Base-by-base conservation (phyloP, 208 protist genomes). In the Crithidia bombi region DNA sequence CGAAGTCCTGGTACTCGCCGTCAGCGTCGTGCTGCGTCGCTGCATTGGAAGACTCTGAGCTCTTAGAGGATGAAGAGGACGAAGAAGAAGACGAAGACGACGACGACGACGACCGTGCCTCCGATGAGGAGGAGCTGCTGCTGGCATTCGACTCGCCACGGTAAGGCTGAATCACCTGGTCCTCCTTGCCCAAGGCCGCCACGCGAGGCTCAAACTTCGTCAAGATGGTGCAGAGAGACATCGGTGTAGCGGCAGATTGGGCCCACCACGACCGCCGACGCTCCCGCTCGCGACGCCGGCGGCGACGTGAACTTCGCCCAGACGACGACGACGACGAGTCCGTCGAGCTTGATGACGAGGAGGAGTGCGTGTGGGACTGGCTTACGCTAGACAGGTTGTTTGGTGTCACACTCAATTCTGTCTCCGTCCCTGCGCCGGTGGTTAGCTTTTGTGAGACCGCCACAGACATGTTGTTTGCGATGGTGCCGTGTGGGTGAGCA, bases 131-230 rank as follows among this genome's bases (percentile, higher is more conserved):
- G 30, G 35, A 33, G 61, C 50, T 71, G 62, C 57, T 69, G 58
- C 54, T 74, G 33, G 66, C 63, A 43, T 67, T 73, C 21, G 75
- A 78, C 61, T 93, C 85, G 28, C 88, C 88, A 3, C 76, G 68
- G 65, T 86, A 93, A 7, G 88, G 88, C 67, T 88, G 81, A 17
- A 93, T 78, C 6, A 93, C 85, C 58, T 88, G 88, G 28, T 91
- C 77, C 57, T 90, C 80, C 77, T 86, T 73, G 78, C 85, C 86
- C 43, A 82, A 64, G 4, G 77, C 68, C 17, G 81, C 73, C 35
- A 77, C 71, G 3, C 39, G 73, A 5, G 85, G 85, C 0, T 68
- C 73, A 52, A 87, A 93, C 57, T 80, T 86, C 21, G 82, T 82
- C 49, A 93, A 57, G 57, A 93, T 82, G 33, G 88, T 93, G 57